Evolutionary conservation across 2,329 filamentous ascomycete genomes (phyloP), one percentile per base, ranked within the genome.

Genomic region (Fusarium nelsonii): DNA sequence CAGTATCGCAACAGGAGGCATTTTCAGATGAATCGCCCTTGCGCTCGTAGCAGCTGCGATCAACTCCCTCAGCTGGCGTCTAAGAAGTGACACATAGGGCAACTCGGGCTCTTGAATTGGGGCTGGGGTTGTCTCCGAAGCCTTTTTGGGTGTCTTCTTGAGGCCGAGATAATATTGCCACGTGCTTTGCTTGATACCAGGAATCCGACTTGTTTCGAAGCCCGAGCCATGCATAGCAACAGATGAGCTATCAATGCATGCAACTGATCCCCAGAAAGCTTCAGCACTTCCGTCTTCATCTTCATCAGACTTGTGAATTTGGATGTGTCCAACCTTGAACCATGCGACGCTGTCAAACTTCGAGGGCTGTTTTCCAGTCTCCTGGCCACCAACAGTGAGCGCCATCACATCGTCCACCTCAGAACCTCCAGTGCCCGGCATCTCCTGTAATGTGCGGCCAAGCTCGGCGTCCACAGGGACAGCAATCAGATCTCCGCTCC

Each of bases 211-310:
- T 45, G 92, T 92, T 74, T 94, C 92, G 69, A 91, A 97, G 5
- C 96, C 96, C 36, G 94, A 94, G 75, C 97, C 94, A 61, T 94
- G 92, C 85, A 98, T 95, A 63, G 93, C 91, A 5, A 97, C 97
- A 61, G 90, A 92, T 8, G 91, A 88, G 44, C 92, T 92, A 77
- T 98, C 95, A 49, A 99, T 93, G 46, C 91, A 91, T 4, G 92
- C 93, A 39, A 95, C 90, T 2, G 92, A 92, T 37, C 93, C 93
- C 96, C 96, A 99, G 10, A 90, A 83, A 53, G 92, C 90, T 49
- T 90, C 87, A 5, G 87, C 85, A 3, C 87, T 83, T 15, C 87
- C 87, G 34, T 89, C 87, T n/a, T 86, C 84, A 9, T 87, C 83
- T 74, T 75, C 84, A 72, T 82, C 90, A 71, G 75, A 79, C 71